These are phyloP conservation scores for Melastoma candidum DNA, from an alignment of 441 rosid species.

Conservation along the genomic window DNA sequence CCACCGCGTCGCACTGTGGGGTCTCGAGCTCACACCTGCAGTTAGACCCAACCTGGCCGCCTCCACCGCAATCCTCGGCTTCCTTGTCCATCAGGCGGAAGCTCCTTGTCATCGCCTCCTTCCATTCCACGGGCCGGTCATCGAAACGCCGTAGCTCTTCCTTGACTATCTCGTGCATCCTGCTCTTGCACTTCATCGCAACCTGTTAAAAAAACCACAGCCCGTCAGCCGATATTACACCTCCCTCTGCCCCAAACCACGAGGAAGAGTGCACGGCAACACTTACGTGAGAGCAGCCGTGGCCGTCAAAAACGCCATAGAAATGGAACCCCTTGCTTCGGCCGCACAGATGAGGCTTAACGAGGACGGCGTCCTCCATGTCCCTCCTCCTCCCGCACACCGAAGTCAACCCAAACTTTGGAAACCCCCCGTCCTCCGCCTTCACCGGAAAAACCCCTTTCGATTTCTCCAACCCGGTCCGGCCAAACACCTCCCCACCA, in stretches of 20 bases:
- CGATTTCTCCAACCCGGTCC: background rate
- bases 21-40: slow-evolving; percentile 79
- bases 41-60: slow-evolving; percentile 8
- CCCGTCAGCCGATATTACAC: background rate
- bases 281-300: slow-evolving; percentile 92
- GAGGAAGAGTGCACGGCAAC: background rate
- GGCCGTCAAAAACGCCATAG: slow-evolving; percentile 84
- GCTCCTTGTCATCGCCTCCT: slow-evolving; percentile 45
- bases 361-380: slow-evolving; percentile 85
- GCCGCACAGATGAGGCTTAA: slow-evolving; percentile 30
- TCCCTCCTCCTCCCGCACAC: slow-evolving; percentile 82
- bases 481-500: too few relatives aligned
- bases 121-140: slow-evolving; percentile 39
- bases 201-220: slow-evolving; percentile 28
- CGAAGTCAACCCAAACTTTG: slow-evolving; percentile 65
- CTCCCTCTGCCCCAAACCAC: background rate
- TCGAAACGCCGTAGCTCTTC: slow-evolving; percentile 26
- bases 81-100: slow-evolving; percentile 64
- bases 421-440: slow-evolving; percentile 10
- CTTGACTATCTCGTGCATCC: slow-evolving; percentile 64
- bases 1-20: slow-evolving; percentile 86
- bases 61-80: slow-evolving; percentile 26
- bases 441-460: background rate
- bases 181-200: slow-evolving; percentile 65
- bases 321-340: slow-evolving; percentile 28